Conservation (phyloP, 495 filamentous ascomycete genomes). For the Parmelia sp. region DNA sequence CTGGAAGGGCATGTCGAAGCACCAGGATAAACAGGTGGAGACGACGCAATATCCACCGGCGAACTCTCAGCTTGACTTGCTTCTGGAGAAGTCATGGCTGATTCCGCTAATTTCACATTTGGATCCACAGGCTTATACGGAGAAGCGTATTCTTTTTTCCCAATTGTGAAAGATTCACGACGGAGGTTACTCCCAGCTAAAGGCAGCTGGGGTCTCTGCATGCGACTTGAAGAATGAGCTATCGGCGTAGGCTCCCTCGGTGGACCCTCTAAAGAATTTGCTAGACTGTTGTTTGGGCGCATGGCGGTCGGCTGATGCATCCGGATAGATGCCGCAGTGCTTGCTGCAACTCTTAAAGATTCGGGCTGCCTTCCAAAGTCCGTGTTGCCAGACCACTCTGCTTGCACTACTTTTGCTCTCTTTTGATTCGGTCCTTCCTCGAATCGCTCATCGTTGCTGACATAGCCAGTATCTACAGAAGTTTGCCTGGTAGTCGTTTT, state of each 20-base stretch:
- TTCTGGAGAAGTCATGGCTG: conserved; percentile 50
- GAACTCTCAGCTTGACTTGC: conserved; percentile 43
- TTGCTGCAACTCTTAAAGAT: conserved; percentile 80
- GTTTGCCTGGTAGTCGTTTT: conserved; percentile 28
- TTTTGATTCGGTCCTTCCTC: conserved; percentile 58
- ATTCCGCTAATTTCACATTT: conserved; percentile 41
- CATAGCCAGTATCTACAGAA: conserved; percentile 51
- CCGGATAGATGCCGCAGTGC: conserved; percentile 81
- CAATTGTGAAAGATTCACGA: conserved; percentile 40
- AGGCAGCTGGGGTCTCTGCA: conserved; percentile 21
- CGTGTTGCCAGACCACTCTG: conserved; percentile 59
- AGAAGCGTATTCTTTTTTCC: conserved; percentile 38
- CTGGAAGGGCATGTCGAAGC: conserved; percentile 59
- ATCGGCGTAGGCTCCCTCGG: conserved; percentile 79
- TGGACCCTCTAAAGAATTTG: conserved; percentile 61
- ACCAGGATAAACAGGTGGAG: conserved; percentile 62
- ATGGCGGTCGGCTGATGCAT: conserved; percentile 68
- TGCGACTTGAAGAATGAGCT: conserved; percentile 39
- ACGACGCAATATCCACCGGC: conserved; percentile 64
- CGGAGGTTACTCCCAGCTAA: conserved; percentile 33
- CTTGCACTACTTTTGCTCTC: conserved; percentile 65
- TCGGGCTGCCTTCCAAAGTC: conserved; percentile 65
- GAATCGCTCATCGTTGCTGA: conserved; percentile 60
- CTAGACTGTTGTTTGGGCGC: conserved; percentile 43
- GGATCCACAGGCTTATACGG: conserved; percentile 40